These are phyloP conservation scores for Pneumocystis carinii DNA, from an alignment of 1,139 yeast genomes.

Conservation along the genomic window DNA sequence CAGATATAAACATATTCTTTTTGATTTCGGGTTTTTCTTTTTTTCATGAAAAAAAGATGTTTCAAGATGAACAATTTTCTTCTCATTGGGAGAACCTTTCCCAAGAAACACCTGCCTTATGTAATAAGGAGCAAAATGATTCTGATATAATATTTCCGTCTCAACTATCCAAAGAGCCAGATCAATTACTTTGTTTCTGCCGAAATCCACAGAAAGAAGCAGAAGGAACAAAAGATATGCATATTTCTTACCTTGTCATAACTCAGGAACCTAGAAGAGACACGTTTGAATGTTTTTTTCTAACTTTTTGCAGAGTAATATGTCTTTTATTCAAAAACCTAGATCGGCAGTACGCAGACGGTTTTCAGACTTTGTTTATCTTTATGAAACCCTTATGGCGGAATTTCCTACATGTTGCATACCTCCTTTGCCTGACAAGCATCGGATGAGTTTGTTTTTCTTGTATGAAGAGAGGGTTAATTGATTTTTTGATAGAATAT, in stretches of 20 bases:
- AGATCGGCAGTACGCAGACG: constrained; percentile 53
- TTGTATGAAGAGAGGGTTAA: neutral
- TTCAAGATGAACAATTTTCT: neutral
- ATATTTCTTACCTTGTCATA: constrained; percentile 61
- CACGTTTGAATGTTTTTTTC: neutral
- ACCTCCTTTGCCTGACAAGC: constrained; percentile 91
- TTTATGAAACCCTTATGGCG: constrained; percentile 55
- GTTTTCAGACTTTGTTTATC: constrained; percentile 66
- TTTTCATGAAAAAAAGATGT: neutral
- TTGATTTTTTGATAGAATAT: constrained; percentile 36
- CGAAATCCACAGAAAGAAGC: constrained; percentile 56
- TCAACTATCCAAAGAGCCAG: neutral
- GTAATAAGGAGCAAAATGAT: neutral
- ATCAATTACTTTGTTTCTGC: neutral
- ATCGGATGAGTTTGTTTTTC: constrained; percentile 35
- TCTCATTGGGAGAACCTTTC: neutral
- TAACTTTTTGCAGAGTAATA: constrained; percentile 24
- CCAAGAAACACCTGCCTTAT: neutral
- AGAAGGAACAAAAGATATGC: constrained; percentile 52
- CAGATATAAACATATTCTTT: neutral
- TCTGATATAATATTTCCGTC: neutral
- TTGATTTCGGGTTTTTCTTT: neutral
- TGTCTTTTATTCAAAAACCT: constrained; percentile 31
- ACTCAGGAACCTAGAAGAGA: constrained; percentile 26
- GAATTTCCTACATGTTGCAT: constrained; percentile 76